Evolutionary conservation across 805 yeast genomes (phyloP).

Genomic region (Pichia ethanolica): DNA sequence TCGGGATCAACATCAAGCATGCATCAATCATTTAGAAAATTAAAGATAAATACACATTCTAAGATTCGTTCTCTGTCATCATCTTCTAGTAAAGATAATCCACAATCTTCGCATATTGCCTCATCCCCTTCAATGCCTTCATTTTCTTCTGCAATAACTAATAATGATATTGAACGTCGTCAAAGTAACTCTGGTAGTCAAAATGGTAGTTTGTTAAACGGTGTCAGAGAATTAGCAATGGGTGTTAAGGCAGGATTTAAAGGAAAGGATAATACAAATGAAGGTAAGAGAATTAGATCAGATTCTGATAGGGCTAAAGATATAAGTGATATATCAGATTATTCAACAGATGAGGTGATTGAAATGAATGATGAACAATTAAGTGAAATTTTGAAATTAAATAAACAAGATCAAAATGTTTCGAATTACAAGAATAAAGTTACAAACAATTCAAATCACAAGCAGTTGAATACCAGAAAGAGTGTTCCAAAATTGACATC

Average conservation of each 20-base stretch:
- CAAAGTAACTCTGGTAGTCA: neutral
- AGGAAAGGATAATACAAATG: neutral
- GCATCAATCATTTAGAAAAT: conserved; percentile 6
- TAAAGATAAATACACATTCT: conserved; percentile 6
- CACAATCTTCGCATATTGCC: neutral
- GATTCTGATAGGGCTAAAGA: neutral
- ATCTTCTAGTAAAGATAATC: neutral
- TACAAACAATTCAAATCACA: neutral
- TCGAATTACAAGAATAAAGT: too few species aligned
- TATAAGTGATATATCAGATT: neutral
- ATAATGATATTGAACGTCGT: neutral
- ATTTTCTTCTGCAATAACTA: neutral
- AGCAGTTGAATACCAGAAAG: neutral
- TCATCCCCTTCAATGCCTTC: neutral
- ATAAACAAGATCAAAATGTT: neutral
- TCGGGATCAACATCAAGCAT: neutral
- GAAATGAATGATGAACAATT: neutral
- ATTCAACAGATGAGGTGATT: neutral
- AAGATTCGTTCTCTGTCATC: conserved; percentile 3
- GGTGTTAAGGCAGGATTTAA: conserved; percentile 4
- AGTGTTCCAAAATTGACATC: neutral
- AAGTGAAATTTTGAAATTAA: neutral
- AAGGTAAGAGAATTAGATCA: neutral
- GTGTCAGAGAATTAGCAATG: conserved; percentile 5
- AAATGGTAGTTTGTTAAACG: neutral